Base-by-base conservation (phyloP, 148 eudicot species). In the Diospyros kaki region DNA sequence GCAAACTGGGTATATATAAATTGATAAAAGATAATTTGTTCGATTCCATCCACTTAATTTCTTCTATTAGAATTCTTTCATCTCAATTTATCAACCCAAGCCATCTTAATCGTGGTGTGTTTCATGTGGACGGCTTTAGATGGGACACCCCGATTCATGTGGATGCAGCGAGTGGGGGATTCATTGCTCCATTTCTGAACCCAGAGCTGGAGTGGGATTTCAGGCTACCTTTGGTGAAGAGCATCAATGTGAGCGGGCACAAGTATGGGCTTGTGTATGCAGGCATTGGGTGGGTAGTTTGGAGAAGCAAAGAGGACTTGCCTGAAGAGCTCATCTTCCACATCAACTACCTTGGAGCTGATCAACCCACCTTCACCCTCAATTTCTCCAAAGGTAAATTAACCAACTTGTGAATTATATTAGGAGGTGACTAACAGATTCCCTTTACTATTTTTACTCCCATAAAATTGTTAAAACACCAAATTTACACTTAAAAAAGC, bases 311-410 rank as follows among this genome's bases (percentile, higher is more conserved):
- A 76, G 74, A 76, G 17, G 79, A 76, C 42, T 69, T 76, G 13
- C 79, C 74, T 40, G 68, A 69, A 2, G 79, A 76, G 6, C 79
- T 76, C 3, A 78, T 78, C 67, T 78, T 78, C 62, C 75, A 77
- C 56, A 77, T 77, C 0, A 77, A 77, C 70, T 77, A 77, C 64
- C 80, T 77, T 44, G 80, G 80, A 41, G 80, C 80, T 71, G 80
- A 77, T 59, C 80, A 77, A 44, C 77, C 71, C 6, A 75, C 71
- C 52, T 76, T 76, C 74, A 76, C 79, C 38, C 79, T 76, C 61
- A 76, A 76, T 51, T 76, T 76, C 79, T 76, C 79, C 41, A 76
- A 76, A 76, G 79, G 79, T 59, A 0, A 6, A 6, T 8, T 11
- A 9, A 11, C 64, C 42, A 14, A 62, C 63, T 17, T 38, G n/a